Base-by-base conservation (phyloP, 495 filamentous ascomycete species). In the Xylaria nigripes region DNA sequence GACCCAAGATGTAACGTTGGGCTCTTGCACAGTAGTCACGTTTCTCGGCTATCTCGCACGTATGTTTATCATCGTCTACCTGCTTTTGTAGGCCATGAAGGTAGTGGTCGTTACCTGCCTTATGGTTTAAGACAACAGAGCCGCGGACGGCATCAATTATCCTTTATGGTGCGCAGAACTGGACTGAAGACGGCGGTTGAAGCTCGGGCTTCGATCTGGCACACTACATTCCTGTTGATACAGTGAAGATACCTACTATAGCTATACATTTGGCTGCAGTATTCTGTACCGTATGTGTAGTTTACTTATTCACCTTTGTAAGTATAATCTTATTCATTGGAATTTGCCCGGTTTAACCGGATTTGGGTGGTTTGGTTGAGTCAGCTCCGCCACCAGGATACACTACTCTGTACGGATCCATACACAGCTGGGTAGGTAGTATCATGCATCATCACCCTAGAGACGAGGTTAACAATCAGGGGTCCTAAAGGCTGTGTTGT, bases 1-100 rank as follows among this genome's bases (percentile, higher is more conserved):
- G 32, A 36, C 4, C 24, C 23, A 16, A 27, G 16, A 54, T 54
- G 44, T 24, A 42, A 48, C 51, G 51, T 54, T 54, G 51, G 24
- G 38, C 32, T 36, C 32, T 36, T 36, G 32, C 5, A 36, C 32
- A 36, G 2, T 36, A 36, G 13, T 36, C 32, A 15, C 32, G 10
- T 13, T 13, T 36, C 32, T 36, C 32, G 32, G 32, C 32, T 36
- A 36, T 36, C 32, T 36, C 13, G 32, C 32, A 6, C 10, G 32
- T 36, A 36, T 36, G 32, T 12, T 36, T 12, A 36, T 36, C 15
- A 15, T 13, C 2, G 13, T 9, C n/a, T n/a, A n/a, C n/a, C n/a
- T n/a, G n/a, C n/a, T n/a, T n/a, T n/a, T n/a, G n/a, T 36, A 36
- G 32, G 32, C n/a, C 32, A 36, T 36, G 32, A 8, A 13, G 27